Evolutionary conservation across 2,329 filamentous ascomycete species (phyloP), one percentile per base, ranked within the genome.

Genomic region (Microascus cirrosus): DNA sequence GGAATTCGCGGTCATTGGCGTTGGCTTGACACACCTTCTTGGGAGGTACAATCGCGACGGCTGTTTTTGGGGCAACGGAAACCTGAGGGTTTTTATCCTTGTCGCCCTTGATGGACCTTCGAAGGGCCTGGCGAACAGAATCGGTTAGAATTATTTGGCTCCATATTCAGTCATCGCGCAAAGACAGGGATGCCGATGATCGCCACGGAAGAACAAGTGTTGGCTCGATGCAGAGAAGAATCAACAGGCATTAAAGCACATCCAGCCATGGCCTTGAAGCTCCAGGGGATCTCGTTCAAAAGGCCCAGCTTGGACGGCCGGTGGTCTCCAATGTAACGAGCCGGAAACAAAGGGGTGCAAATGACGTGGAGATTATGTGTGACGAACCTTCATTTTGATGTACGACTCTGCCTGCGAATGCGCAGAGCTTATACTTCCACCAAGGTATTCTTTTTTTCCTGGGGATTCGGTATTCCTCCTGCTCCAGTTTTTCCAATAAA

Each of bases 41-140:
- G 1, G 92, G 92, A 57, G 92, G 90, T 28, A 94, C 83, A 68
- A 96, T 95, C 56, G 91, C 90, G 63, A 93, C 83, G 48, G 90
- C 88, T 58, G 91, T 87, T 72, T 96, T 96, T 62, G 88, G 86
- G 18, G 86, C 84, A 64, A 95, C 88, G 59, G 87, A 86, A 64
- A 89, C 80, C 68, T 89, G 87, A 63, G 84, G 80, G 63, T 20
- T 12, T 24, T 84, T 83, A 70, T 86, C 84, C 78, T 91, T 95
- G 65, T 95, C 90, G 71, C 89, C 87, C 77, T 95, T 95, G 74
- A 95, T 87, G 61, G 90, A 95, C 74, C 90, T 83, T 71, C 91
- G 84, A 73, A 96, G 82, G 70, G 86, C 86, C 87, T 90, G 75
- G 54, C 77, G 63, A 48, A 73, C 65, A 75, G 74, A 48, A 67